Evolutionary conservation across 2,329 filamentous ascomycete species (phyloP).

Genomic region (Colletotrichum liaoningense): DNA sequence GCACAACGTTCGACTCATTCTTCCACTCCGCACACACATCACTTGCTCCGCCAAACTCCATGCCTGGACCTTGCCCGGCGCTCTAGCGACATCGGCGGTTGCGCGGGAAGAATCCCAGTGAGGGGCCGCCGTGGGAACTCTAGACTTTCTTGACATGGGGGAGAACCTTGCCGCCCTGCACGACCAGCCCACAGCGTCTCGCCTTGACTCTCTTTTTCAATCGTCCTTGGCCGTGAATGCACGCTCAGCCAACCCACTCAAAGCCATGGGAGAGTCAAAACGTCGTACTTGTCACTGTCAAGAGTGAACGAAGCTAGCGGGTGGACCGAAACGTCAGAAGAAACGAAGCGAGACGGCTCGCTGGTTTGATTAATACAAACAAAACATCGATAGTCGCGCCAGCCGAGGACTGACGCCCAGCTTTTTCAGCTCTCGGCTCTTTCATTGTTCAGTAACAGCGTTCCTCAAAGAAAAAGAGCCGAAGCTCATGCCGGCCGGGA

Average conservation of each 20-base stretch:
- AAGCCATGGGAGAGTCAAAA: neutral
- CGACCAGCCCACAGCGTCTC: constrained; percentile 17
- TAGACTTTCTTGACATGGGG: constrained; percentile 4
- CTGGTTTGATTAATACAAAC: neutral
- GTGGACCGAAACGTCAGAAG: constrained; percentile 1
- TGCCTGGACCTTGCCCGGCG: neutral
- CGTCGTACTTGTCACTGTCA: neutral
- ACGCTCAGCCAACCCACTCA: neutral
- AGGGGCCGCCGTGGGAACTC: constrained; percentile 22
- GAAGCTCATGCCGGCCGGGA: constrained; percentile 6
- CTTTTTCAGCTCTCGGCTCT: neutral
- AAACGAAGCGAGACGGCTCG: constrained; percentile 1
- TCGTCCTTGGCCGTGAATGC: neutral
- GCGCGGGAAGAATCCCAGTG: constrained; percentile 21
- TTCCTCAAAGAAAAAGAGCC: constrained; percentile 3
- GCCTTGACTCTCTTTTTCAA: constrained; percentile 3
- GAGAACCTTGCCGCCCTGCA: no score
- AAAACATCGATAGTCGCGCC: neutral
- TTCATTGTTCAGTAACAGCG: neutral
- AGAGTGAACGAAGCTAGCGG: neutral
- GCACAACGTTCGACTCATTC: neutral
- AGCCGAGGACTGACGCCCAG: neutral
- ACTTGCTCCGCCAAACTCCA: neutral
- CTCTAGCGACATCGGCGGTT: constrained; percentile 32
- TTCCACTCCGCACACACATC: neutral